These are phyloP conservation scores for Neodidymelliopsis sp. DNA, from an alignment of 2,329 filamentous ascomycete genomes.

Conservation along the genomic window DNA sequence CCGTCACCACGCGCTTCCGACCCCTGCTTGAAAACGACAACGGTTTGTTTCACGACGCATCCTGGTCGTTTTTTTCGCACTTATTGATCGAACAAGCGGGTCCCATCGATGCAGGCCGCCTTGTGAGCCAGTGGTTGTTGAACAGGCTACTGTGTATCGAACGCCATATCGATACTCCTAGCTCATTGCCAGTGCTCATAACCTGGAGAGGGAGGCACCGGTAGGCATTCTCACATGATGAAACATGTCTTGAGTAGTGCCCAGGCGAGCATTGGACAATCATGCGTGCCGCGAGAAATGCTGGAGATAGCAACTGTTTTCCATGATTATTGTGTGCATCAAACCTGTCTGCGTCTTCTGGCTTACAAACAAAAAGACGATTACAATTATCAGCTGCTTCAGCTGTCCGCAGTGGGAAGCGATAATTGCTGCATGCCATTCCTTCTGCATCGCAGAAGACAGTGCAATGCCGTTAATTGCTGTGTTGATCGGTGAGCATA, in stretches of 20 bases:
- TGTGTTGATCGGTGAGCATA: too few relatives aligned
- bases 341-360: too few relatives aligned
- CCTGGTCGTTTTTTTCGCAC: conserved; percentile 25
- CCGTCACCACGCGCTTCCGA: conserved; percentile 21
- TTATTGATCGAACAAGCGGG: conserved; percentile 15
- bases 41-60: conserved; percentile 36
- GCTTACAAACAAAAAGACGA: too few relatives aligned
- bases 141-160: conserved; percentile 12
- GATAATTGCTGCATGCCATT: too few relatives aligned
- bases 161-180: conserved; percentile 14
- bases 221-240: background rate
- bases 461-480: too few relatives aligned
- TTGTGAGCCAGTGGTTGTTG: conserved; percentile 15
- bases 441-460: too few relatives aligned
- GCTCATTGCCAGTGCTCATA: background rate
- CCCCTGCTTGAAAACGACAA: conserved; percentile 27
- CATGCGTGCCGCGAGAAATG: too few relatives aligned
- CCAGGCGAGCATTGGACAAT: background rate
- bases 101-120: conserved; percentile 7
- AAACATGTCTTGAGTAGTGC: conserved; percentile 6
- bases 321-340: too few relatives aligned
- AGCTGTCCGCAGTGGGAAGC: too few relatives aligned
- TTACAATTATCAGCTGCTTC: too few relatives aligned
- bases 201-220: background rate
- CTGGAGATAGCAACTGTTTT: too few relatives aligned